A percentile compares a stretch with the other conserved stretches of the same genome.
These are phyloP conservation scores for Holtermannia corniformis DNA, from an alignment of 768 basidiomycete genomes.

Conservation along the genomic window DNA sequence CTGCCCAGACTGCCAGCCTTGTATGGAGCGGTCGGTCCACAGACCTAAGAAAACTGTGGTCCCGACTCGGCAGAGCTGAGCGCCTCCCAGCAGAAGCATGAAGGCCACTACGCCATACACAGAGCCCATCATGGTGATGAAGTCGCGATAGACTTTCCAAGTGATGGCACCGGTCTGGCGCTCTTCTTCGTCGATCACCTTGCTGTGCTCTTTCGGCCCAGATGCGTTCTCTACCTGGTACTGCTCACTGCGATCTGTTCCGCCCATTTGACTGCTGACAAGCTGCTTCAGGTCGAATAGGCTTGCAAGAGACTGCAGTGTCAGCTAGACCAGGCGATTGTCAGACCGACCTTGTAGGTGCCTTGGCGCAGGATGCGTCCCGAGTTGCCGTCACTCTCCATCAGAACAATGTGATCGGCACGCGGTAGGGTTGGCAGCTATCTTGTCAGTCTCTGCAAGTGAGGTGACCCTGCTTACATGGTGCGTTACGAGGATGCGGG, in stretches of 20 bases:
- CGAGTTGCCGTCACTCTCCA: conserved; percentile 19
- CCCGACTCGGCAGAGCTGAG: conserved; percentile 52
- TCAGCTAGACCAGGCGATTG: background rate
- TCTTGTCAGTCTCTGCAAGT: background rate
- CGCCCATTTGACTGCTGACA: too few relatives aligned
- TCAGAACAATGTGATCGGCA: conserved; percentile 35
- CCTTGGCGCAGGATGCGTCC: conserved; percentile 53
- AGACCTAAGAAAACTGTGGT: conserved; percentile 63
- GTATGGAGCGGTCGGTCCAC: conserved; percentile 57
- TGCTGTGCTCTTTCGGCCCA: too few relatives aligned
- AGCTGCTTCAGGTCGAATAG: too few relatives aligned
- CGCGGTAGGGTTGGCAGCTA: conserved; percentile 31
- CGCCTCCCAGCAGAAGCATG: conserved; percentile 45
- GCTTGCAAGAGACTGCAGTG: too few relatives aligned
- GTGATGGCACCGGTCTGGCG: conserved; percentile 50
- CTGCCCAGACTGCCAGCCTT: conserved; percentile 51
- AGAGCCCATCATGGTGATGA: conserved; percentile 47
- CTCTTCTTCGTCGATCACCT: conserved; percentile 46
- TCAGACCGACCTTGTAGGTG: conserved; percentile 45
- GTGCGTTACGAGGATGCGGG: conserved; percentile 52
- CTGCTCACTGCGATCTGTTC: too few relatives aligned
- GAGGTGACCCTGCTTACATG: conserved; percentile 6
- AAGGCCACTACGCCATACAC: conserved; percentile 48
- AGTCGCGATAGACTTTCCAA: conserved; percentile 49
- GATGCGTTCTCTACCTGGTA: too few relatives aligned